A percentile compares a stretch with the other conserved stretches of the same genome.
Conservation (phyloP, 345 rosid genomes). For the Clarkia xantiana region DNA sequence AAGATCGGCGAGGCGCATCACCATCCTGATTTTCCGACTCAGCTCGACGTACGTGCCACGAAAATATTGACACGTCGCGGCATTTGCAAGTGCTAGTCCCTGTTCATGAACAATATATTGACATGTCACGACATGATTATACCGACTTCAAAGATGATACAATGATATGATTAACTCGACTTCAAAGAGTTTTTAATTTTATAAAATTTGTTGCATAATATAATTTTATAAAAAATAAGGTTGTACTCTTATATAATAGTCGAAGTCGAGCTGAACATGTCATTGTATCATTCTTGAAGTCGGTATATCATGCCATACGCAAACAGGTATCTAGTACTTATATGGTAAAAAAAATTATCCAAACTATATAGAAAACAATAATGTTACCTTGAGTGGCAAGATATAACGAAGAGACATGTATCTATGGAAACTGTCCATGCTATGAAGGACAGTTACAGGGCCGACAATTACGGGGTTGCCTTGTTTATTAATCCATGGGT, state of each 20-base stretch:
- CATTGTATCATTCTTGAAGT: no score
- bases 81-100: slow-evolving; percentile 38
- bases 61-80: slow-evolving; percentile 28
- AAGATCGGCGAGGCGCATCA: slow-evolving; percentile 53
- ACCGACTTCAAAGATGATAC: no score
- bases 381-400: slow-evolving; percentile 50
- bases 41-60: slow-evolving; percentile 25
- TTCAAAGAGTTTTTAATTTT: no score
- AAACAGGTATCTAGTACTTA: no score
- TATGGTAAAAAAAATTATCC: no score
- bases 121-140: no score
- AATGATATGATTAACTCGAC: neutral
- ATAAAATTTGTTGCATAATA: no score
- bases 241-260: neutral
- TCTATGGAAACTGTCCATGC: slow-evolving; percentile 63
- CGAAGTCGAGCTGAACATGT: no score
- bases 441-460: slow-evolving; percentile 24
- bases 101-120: slow-evolving; percentile 4
- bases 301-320: no score
- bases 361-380: no score
- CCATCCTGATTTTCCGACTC: slow-evolving; percentile 37
- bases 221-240: no score
- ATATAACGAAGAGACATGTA: slow-evolving; percentile 62
- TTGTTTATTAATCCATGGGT: slow-evolving; percentile 72
- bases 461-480: slow-evolving; percentile 52